Percentiles rank a stretch among this genome's conserved stretches.
These are phyloP conservation scores for Aphanomyces astaci DNA, from an alignment of 352 stramenopile species.

Conservation along the genomic window DNA sequence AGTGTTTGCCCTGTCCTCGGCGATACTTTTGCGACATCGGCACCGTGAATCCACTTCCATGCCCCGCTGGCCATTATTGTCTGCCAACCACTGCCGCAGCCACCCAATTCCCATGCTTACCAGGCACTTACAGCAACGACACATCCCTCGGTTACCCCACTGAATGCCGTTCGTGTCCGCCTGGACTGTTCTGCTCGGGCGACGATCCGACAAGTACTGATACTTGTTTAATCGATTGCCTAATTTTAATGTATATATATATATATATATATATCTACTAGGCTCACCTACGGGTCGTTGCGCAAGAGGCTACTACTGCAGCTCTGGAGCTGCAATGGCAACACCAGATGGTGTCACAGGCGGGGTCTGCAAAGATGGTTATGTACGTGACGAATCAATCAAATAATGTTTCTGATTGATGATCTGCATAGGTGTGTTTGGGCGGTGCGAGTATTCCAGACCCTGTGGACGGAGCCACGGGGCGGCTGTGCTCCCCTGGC, in stretches of 20 bases:
- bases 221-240: background rate
- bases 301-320: slow-evolving; percentile 61
- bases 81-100: slow-evolving; percentile 36
- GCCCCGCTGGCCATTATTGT: slow-evolving; percentile 73
- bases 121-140: slow-evolving; percentile 53
- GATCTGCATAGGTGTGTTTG: slow-evolving; percentile 34
- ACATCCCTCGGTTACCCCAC: slow-evolving; percentile 30
- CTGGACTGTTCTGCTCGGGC: slow-evolving; percentile 77
- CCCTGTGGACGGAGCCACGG: slow-evolving; percentile 49
- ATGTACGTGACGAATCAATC: slow-evolving; percentile 23
- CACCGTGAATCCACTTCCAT: slow-evolving; percentile 37
- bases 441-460: slow-evolving; percentile 41
- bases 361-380: slow-evolving; percentile 42
- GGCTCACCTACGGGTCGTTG: slow-evolving; percentile 45
- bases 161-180: slow-evolving; percentile 49
- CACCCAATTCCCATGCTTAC: slow-evolving; percentile 46
- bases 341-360: slow-evolving; percentile 38
- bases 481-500: slow-evolving; percentile 45
- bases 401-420: background rate
- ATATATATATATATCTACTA: too few species aligned
- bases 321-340: slow-evolving; percentile 31
- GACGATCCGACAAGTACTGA: slow-evolving; percentile 37
- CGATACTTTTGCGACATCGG: slow-evolving; percentile 59
- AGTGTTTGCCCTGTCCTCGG: slow-evolving; percentile 67
- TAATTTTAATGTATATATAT: too few species aligned